phyloP scores from a whole-genome alignment of 495 filamentous ascomycete species.

The Cladorrhinum samala region DNA sequence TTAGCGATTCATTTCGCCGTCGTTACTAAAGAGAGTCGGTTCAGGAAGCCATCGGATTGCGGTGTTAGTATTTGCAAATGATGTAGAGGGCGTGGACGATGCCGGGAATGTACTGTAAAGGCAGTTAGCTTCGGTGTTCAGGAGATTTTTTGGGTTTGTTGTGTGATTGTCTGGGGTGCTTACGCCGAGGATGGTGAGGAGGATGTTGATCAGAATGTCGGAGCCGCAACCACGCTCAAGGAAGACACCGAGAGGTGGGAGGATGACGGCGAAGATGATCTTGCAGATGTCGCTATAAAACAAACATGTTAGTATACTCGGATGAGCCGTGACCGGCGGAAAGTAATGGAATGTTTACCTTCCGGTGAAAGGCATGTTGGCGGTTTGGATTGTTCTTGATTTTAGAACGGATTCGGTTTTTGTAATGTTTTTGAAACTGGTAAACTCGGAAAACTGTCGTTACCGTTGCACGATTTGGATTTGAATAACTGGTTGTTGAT shows the following conservation, averaged over 20 bases:
- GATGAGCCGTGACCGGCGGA: neutral
- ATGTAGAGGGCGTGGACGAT: conserved; percentile 60
- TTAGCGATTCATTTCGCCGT: neutral
- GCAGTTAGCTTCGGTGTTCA: neutral
- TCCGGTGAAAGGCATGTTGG: conserved; percentile 36
- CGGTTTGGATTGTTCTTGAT: neutral
- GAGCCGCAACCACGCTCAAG: conserved; percentile 81
- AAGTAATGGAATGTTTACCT: conserved; percentile 6
- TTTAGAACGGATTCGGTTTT: neutral
- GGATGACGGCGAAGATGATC: conserved; percentile 81
- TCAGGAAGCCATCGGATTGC: neutral
- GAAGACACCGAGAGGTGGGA: conserved; percentile 86
- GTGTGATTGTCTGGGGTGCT: conserved; percentile 26
- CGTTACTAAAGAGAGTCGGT: neutral
- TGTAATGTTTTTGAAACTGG: no score
- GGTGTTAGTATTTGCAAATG: conserved; percentile 41
- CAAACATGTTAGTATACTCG: conserved; percentile 1
- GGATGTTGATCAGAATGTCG: conserved; percentile 88
- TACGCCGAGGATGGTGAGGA: conserved; percentile 76
- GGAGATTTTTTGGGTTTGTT: neutral
- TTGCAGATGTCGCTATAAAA: conserved; percentile 75
- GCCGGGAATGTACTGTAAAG: conserved; percentile 45
- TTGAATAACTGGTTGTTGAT: no score
- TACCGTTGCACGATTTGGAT: no score
- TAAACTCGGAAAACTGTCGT: no score